These are phyloP conservation scores for Penicillium odoratum DNA, from an alignment of 495 filamentous ascomycete genomes.

Conservation along the genomic window DNA sequence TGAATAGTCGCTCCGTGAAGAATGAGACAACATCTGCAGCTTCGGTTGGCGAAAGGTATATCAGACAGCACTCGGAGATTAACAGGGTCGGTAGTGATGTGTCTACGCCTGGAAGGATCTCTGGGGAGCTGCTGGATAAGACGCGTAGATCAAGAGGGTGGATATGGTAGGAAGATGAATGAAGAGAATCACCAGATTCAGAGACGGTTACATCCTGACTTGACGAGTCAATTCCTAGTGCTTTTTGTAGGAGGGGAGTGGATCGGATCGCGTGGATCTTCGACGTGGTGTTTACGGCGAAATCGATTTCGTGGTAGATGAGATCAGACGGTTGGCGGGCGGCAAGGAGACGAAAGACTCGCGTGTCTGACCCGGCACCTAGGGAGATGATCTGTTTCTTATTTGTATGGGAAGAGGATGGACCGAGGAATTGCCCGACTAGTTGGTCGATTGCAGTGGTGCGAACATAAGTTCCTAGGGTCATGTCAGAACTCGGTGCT, in stretches of 20 bases:
- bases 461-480: conserved; percentile 85
- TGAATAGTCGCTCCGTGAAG: conserved; percentile 58
- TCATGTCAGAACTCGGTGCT: not conserved
- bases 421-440: conserved; percentile 66
- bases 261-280: conserved; percentile 60
- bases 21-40: conserved; percentile 65
- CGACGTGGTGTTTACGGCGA: conserved; percentile 65
- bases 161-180: conserved; percentile 60
- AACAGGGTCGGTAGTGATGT: conserved; percentile 71
- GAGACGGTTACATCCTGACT: conserved; percentile 34
- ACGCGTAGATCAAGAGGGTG: conserved; percentile 81
- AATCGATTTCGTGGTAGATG: conserved; percentile 92
- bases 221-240: conserved; percentile 26
- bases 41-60: conserved; percentile 69
- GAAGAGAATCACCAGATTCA: conserved; percentile 40
- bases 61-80: conserved; percentile 91
- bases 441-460: conserved; percentile 84
- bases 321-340: conserved; percentile 43
- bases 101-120: conserved; percentile 42
- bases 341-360: conserved; percentile 67
- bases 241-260: conserved; percentile 36
- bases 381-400: conserved; percentile 87
- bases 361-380: conserved; percentile 91
- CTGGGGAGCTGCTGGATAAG: conserved; percentile 37
- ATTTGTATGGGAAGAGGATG: conserved; percentile 17